Base-by-base conservation (phyloP, 192 early-diverging fungal species). In the Coemansia sp. region DNA sequence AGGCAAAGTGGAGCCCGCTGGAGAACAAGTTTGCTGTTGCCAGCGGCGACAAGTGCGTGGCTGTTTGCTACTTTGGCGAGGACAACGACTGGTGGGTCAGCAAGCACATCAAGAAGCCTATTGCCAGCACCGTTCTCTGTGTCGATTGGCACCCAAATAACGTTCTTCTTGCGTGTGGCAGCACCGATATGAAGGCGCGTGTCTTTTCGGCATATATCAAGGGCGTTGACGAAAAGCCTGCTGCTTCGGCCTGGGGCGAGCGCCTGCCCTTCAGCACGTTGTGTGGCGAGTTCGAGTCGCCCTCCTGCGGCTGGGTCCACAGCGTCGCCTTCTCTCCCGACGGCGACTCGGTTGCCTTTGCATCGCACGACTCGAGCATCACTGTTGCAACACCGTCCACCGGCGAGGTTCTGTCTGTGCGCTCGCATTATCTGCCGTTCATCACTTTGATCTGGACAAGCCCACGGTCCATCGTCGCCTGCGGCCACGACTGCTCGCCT, bases 1-100 rank as follows among this genome's bases (percentile, higher is more conserved):
- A 85, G 79, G 94, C 92, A 7, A 84, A 87, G 57, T 99, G 97
- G 97, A 93, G 91, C 21, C 97, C 97, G 29, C 84, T 82, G 52
- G 95, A 97, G 81, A 88, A 96, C 85, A 99, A 99, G 87, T 99
- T 99, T 87, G 97, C 97, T 2, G 95, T 96, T 3, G 95, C 91
- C 29, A 94, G 91, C 39, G 97, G 97, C 51, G 88, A 96, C 58
- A 87, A 93, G 34, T 87, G 89, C 70, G 93, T 99, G 63, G 86
- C 93, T 0, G 85, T 99, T 59, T 96, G 96, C 72, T 97, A 96
- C 72, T 98, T 94, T 84, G 95, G 94, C 67, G 89, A 92, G 71
- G 94, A 93, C 63, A 92, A 94, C 72, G 90, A 99, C 74, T 99
- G 94, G 95, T 98, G 94, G 96, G 88, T 87, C 52, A 86, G 89